These are phyloP conservation scores for Hsuehochloa calcarea DNA, from an alignment of 176 grass and related monocot genomes.

Conservation along the genomic window DNA sequence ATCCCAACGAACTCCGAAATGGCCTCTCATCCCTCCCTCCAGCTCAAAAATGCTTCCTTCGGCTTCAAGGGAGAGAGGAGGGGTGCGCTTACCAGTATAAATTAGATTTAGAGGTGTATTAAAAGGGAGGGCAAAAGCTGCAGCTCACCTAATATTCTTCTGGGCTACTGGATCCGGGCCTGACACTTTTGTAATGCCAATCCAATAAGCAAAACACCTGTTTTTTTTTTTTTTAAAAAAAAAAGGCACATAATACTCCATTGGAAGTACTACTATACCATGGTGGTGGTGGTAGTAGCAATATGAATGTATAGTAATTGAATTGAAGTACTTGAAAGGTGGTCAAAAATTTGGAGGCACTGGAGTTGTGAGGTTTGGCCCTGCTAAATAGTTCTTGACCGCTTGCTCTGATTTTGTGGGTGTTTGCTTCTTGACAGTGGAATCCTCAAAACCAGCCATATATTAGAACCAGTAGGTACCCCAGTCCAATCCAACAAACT, in stretches of 20 bases:
- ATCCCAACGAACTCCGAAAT: constrained; percentile 45
- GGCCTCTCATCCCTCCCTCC: constrained; percentile 26
- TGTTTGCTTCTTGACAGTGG: constrained; percentile 20
- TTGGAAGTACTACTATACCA: neutral
- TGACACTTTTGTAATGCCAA: neutral
- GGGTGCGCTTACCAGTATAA: neutral
- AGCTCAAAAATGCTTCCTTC: constrained; percentile 42
- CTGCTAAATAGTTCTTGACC: neutral
- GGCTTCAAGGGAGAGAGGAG: constrained; percentile 28
- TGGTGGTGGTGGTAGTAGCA: neutral
- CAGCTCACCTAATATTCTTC: constrained; percentile 47
- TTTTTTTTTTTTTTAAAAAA: neutral
- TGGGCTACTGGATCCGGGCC: neutral
- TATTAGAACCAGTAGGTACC: neutral
- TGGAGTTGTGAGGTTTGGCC: neutral
- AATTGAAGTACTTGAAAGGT: neutral
- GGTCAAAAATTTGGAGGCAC: neutral
- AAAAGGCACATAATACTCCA: neutral
- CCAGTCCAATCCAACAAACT: constrained; percentile 1
- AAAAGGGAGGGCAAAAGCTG: constrained; percentile 40
- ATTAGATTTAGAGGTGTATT: neutral
- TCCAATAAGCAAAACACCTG: neutral
- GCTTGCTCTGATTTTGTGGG: constrained; percentile 4
- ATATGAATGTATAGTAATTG: neutral
- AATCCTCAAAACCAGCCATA: constrained; percentile 17